Percentiles rank a stretch among this genome's conserved stretches.
These are phyloP conservation scores for Dendryphion nanum DNA, from an alignment of 2,329 filamentous ascomycete species.

Conservation along the genomic window DNA sequence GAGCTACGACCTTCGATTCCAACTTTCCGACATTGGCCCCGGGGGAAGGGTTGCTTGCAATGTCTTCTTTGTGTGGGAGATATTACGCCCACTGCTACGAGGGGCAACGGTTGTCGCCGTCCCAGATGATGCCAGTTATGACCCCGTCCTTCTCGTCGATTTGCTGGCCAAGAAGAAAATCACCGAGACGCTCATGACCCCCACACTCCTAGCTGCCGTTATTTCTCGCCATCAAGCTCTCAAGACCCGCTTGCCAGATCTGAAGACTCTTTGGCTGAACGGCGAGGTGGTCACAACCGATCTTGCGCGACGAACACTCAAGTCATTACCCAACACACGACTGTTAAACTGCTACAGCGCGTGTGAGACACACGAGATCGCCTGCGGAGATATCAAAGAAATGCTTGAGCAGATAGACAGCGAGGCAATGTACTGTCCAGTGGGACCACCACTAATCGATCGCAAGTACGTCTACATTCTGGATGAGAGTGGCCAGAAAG, in stretches of 20 bases:
- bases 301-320: constrained; percentile 65
- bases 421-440: constrained; percentile 68
- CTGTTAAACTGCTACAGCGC: constrained; percentile 80
- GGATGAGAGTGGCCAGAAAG: constrained; percentile 64
- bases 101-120: constrained; percentile 75
- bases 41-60: constrained; percentile 83
- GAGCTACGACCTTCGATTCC: constrained; percentile 73
- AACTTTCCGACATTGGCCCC: constrained; percentile 64
- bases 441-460: constrained; percentile 66
- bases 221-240: constrained; percentile 68
- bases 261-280: constrained; percentile 75
- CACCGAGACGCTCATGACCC: constrained; percentile 82
- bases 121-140: constrained; percentile 74
- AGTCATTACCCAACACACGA: constrained; percentile 65
- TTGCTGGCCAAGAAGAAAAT: constrained; percentile 64
- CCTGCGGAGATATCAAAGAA: constrained; percentile 70
- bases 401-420: constrained; percentile 58
- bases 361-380: constrained; percentile 78
- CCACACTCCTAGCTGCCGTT: constrained; percentile 72
- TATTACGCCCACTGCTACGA: constrained; percentile 70
- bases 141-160: constrained; percentile 71
- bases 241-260: constrained; percentile 60
- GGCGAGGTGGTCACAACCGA: constrained; percentile 81
- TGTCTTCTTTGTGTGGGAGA: constrained; percentile 86
- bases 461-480: constrained; percentile 70